Evolutionary conservation across 2,329 filamentous ascomycete genomes (phyloP).

Genomic region (Claviceps capensis): DNA sequence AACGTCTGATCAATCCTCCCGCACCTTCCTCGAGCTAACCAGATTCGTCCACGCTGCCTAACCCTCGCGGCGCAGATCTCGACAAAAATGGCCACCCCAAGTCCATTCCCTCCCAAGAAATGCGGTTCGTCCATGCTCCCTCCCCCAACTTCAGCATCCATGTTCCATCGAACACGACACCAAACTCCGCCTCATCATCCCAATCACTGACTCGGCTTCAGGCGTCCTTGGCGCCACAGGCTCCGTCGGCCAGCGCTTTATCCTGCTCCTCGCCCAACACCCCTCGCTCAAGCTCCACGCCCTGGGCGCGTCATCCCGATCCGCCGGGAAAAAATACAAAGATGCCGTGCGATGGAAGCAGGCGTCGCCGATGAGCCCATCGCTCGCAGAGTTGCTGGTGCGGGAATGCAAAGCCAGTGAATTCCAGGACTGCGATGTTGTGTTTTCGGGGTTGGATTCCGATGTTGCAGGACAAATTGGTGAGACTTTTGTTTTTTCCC

Average conservation of each 20-base stretch:
- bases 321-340: conserved; percentile 85
- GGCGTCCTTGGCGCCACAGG: conserved; percentile 83
- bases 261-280: conserved; percentile 79
- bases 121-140: conserved; percentile 33
- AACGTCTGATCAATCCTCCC: background rate
- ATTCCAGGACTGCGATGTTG: conserved; percentile 80
- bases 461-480: conserved; percentile 87
- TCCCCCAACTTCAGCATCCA: background rate
- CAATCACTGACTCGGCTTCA: conserved; percentile 14
- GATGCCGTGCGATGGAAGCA: conserved; percentile 96
- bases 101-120: conserved; percentile 42
- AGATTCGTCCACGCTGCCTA: no score
- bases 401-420: conserved; percentile 71
- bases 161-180: no score
- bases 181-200: no score
- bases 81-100: conserved; percentile 21
- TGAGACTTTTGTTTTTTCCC: conserved; percentile 22
- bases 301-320: conserved; percentile 77
- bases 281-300: conserved; percentile 77
- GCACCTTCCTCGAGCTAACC: no score
- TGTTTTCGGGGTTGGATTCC: conserved; percentile 86
- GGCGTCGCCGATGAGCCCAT: conserved; percentile 62
- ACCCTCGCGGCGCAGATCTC: no score
- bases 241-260: conserved; percentile 90
- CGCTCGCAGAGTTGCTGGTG: conserved; percentile 64